Conservation (phyloP, 495 filamentous ascomycete genomes). For the Aspergillus wentii region DNA sequence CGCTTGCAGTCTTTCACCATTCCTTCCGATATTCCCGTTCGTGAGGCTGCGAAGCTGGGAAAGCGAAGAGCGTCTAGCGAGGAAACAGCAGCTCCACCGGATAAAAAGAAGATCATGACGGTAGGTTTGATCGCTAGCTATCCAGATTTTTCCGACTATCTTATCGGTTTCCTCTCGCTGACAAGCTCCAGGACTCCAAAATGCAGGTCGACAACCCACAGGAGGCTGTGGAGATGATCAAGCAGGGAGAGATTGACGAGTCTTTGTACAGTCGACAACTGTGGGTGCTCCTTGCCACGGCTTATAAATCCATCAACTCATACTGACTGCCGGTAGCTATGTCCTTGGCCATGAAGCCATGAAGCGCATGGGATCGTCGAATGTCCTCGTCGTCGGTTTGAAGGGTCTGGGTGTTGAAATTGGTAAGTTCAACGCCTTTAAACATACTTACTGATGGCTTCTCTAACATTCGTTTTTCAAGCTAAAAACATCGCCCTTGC, state of each 20-base stretch:
- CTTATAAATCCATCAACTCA: background rate
- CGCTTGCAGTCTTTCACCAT: constrained; percentile 43
- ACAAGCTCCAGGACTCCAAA: constrained; percentile 51
- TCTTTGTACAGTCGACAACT: constrained; percentile 96
- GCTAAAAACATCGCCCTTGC: constrained; percentile 98
- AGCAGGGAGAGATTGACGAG: constrained; percentile 84
- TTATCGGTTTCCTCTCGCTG: constrained; percentile 5
- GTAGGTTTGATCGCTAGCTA: constrained; percentile 45
- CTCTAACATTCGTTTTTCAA: too few species aligned
- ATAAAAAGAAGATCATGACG: constrained; percentile 82
- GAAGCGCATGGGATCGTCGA: constrained; percentile 97
- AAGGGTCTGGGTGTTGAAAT: constrained; percentile 97
- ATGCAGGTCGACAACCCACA: constrained; percentile 76
- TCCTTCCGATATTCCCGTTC: constrained; percentile 50
- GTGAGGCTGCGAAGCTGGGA: constrained; percentile 63
- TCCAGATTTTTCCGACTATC: background rate
- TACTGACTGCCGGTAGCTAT: constrained; percentile 44
- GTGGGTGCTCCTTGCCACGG: constrained; percentile 38
- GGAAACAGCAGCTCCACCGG: constrained; percentile 59
- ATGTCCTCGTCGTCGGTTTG: constrained; percentile 87
- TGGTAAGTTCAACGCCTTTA: constrained; percentile 41
- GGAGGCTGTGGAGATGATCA: constrained; percentile 52
- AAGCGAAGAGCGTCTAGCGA: constrained; percentile 81
- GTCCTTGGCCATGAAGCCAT: constrained; percentile 98
- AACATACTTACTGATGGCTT: too few species aligned